phyloP scores from a whole-genome alignment of 805 yeast genomes.

The Pichia pseudocactophila region DNA sequence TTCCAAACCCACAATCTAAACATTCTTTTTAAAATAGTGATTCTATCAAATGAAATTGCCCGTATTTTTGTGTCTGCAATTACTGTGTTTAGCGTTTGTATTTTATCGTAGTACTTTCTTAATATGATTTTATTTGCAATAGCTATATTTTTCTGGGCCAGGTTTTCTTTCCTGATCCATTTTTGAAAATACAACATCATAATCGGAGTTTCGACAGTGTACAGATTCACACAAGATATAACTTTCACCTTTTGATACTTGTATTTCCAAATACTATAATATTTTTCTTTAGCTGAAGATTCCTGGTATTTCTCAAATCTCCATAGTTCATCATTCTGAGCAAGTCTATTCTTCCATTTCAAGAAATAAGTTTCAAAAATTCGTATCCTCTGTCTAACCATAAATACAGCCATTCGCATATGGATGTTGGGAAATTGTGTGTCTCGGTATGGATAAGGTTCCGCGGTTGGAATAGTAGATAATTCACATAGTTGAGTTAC shows the following conservation, averaged over 20 bases:
- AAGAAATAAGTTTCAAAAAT: conserved; percentile 16
- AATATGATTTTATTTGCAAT: background rate
- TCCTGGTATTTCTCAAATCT: background rate
- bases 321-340: background rate
- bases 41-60: background rate
- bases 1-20: no score
- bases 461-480: conserved; percentile 23
- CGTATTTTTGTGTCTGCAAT: no score
- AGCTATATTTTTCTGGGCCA: background rate
- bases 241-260: background rate
- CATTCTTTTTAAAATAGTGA: background rate
- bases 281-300: background rate
- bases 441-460: conserved; percentile 13
- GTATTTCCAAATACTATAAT: background rate
- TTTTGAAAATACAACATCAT: background rate
- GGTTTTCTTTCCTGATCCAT: background rate
- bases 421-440: conserved; percentile 16
- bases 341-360: conserved; percentile 11
- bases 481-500: conserved; percentile 16
- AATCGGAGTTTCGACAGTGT: background rate
- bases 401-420: conserved; percentile 23
- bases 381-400: conserved; percentile 14
- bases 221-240: background rate
- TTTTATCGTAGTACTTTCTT: background rate
- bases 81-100: no score